These are phyloP conservation scores for Linnemannia schmuckeri DNA, from an alignment of 192 early-diverging fungal species.

Conservation along the genomic window DNA sequence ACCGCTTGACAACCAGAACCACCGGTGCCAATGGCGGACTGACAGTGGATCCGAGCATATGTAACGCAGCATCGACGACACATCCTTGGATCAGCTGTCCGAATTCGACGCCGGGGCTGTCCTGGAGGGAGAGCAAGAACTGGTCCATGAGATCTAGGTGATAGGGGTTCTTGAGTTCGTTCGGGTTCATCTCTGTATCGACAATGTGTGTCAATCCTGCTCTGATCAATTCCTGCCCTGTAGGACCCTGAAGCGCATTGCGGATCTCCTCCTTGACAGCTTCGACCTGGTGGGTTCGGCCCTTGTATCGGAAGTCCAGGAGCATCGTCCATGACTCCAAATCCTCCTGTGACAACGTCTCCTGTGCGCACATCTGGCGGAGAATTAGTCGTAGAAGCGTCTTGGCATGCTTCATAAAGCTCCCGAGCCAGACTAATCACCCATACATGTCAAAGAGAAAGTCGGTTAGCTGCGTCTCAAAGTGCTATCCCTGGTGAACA, in stretches of 20 bases:
- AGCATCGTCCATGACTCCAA: conserved; percentile 50
- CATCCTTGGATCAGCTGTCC: conserved; percentile 45
- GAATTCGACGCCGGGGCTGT: conserved; percentile 48
- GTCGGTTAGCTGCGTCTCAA: background rate
- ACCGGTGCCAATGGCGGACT: conserved; percentile 36
- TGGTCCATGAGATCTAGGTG: conserved; percentile 52
- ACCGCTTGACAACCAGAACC: conserved; percentile 38
- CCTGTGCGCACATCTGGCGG: conserved; percentile 37
- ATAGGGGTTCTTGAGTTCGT: conserved; percentile 48
- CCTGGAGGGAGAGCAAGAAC: conserved; percentile 33
- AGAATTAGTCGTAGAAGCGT: conserved; percentile 36
- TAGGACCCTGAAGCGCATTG: conserved; percentile 20
- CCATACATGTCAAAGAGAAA: background rate
- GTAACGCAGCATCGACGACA: conserved; percentile 31
- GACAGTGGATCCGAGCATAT: conserved; percentile 18
- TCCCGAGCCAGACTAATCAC: conserved; percentile 46
- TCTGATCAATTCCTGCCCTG: conserved; percentile 35
- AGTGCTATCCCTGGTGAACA: background rate
- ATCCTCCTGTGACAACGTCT: conserved; percentile 26
- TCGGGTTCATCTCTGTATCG: conserved; percentile 47
- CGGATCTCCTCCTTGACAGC: conserved; percentile 52
- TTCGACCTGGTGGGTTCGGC: conserved; percentile 41
- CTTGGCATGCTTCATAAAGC: conserved; percentile 43
- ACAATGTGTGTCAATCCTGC: conserved; percentile 45
- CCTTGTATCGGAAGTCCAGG: conserved; percentile 47